phyloP scores from a whole-genome alignment of 257 asterid genomes.

The Anisodus tanguticus region DNA sequence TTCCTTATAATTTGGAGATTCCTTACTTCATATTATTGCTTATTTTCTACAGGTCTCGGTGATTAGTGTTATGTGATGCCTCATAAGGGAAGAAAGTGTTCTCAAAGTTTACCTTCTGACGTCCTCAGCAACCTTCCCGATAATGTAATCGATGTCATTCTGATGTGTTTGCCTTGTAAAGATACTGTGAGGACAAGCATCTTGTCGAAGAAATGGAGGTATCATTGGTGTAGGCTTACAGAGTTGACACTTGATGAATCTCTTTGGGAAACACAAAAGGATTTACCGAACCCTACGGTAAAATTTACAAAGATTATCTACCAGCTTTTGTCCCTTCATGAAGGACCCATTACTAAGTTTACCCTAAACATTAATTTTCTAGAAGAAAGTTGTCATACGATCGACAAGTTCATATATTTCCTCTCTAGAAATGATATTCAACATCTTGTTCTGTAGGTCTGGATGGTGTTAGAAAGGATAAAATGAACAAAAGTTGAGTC shows the following conservation, averaged over 20 bases:
- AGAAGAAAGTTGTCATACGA: no score
- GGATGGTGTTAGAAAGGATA: no score
- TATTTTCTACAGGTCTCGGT: neutral
- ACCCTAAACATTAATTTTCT: no score
- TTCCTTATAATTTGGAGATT: neutral
- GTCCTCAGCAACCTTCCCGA: neutral
- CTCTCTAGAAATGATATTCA: no score
- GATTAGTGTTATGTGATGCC: neutral
- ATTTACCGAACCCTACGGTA: neutral
- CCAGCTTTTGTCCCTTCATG: neutral
- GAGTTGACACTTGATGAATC: no score
- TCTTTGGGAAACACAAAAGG: no score
- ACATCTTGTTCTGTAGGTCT: no score
- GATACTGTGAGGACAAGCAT: conserved; percentile 8
- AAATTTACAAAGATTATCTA: neutral
- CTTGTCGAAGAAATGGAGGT: neutral
- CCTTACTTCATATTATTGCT: neutral
- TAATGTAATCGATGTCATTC: neutral
- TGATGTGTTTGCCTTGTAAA: neutral
- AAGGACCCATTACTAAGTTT: no score
- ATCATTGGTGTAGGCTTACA: neutral
- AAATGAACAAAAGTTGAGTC: no score
- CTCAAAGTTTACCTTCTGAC: neutral
- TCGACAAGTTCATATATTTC: no score
- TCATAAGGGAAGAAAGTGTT: neutral